Conservation (phyloP, 805 yeast genomes). For the Candida broadrunensis region DNA sequence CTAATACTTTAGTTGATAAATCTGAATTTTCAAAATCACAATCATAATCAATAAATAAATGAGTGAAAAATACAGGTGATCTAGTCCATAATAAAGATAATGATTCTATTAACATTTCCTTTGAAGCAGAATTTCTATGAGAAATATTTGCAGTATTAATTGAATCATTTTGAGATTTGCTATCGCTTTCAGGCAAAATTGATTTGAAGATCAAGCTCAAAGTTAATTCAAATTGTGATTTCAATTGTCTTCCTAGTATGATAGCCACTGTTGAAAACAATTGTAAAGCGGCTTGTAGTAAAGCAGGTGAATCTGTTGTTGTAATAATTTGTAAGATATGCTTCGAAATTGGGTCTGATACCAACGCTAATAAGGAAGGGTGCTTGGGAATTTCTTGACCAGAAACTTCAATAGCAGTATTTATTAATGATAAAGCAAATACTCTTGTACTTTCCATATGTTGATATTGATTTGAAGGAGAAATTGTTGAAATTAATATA, state of each 20-base stretch:
- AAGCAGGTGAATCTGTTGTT: slow-evolving; percentile 64
- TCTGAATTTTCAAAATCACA: slow-evolving; percentile 88
- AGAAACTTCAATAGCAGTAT: slow-evolving; percentile 76
- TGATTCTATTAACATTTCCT: slow-evolving; percentile 83
- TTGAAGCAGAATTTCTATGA: slow-evolving; percentile 40
- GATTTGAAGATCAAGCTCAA: slow-evolving; percentile 61
- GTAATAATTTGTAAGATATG: slow-evolving; percentile 79
- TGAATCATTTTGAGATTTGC: slow-evolving; percentile 13
- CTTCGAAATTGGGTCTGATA: slow-evolving; percentile 82
- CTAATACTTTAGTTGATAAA: slow-evolving; percentile 62
- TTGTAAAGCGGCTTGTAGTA: slow-evolving; percentile 73
- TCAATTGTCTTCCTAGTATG: slow-evolving; percentile 61
- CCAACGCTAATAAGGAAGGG: slow-evolving; percentile 60
- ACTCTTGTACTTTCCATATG: slow-evolving; percentile 86
- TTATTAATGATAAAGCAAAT: slow-evolving; percentile 73
- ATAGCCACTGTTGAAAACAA: slow-evolving; percentile 70
- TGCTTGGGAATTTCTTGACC: slow-evolving; percentile 62
- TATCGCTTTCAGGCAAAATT: slow-evolving; percentile 37
- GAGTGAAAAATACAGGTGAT: slow-evolving; percentile 72
- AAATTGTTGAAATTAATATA: slow-evolving; percentile 72
- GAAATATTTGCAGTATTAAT: slow-evolving; percentile 14
- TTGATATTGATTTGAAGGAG: slow-evolving; percentile 78
- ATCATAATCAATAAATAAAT: slow-evolving; percentile 78
- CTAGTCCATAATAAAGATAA: slow-evolving; percentile 79
- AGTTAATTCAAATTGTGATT: slow-evolving; percentile 78